Evolutionary conservation across 2,329 filamentous ascomycete species (phyloP), one percentile per base, ranked within the genome.

Genomic region (Dactylella cylindrospora): DNA sequence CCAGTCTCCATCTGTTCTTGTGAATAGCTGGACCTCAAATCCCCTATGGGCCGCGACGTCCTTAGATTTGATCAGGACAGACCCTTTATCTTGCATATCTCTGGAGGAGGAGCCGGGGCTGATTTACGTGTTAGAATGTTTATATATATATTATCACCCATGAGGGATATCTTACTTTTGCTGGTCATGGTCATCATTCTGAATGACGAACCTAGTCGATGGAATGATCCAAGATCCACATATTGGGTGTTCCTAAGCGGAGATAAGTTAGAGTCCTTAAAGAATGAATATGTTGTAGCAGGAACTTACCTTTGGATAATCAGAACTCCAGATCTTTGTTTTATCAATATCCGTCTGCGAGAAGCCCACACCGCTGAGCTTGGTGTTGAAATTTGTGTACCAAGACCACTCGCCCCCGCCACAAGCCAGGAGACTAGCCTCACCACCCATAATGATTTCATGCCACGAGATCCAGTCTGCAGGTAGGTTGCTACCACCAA

Each of bases 131-230:
- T 43, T 49, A 62, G 28, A 17, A 19, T 23, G 17, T 50, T 50
- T 12, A 22, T 43, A 36, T 28, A 2, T n/a, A n/a, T n/a, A n/a
- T n/a, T n/a, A n/a, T n/a, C n/a, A n/a, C n/a, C n/a, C n/a, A 31
- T 39, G 12, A 17, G 32, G n/a, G 1, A 17, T 10, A 13, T 36
- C 20, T 44, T 50, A 57, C 51, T 60, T 69, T 44, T 71, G 69
- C 36, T 71, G 69, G 43, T 71, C 69, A 22, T 71, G 69, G 41
- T 71, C 69, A 47, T 71, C 69, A 45, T 71, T 70, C 54, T 71
- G 69, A 41, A 71, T 66, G 10, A 68, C 69, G 49, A 71, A 71
- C 17, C 67, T 59, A n/a, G 61, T 64, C 3, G 67, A 53, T 2
- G 67, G 67, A 19, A 69, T 67, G 23, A 69, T 61, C 67, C 67